Conservation (phyloP, 2,329 filamentous ascomycete species). For the Periconia sp. region DNA sequence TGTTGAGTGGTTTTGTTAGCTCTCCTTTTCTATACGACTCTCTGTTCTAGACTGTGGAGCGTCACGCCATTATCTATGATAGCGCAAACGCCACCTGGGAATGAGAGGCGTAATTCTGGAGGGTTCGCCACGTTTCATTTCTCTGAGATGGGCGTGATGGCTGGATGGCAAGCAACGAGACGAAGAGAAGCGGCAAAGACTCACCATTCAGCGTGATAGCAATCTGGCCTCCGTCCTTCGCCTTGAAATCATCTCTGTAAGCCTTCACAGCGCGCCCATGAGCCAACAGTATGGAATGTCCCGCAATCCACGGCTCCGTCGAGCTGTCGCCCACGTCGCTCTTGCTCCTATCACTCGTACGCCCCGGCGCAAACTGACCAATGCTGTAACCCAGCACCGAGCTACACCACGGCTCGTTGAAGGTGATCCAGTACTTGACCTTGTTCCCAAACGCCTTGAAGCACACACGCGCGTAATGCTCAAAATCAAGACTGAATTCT, state of each 20-base stretch:
- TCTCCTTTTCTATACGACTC: background rate
- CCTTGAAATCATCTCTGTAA: conserved; percentile 81
- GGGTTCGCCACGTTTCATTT: no score
- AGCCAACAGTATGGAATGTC: conserved; percentile 77
- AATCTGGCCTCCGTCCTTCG: conserved; percentile 71
- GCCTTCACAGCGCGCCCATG: conserved; percentile 80
- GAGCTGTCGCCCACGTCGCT: conserved; percentile 71
- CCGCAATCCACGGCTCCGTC: conserved; percentile 79
- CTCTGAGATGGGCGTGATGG: no score
- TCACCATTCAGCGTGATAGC: conserved; percentile 83
- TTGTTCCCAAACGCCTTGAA: conserved; percentile 72
- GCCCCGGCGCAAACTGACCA: conserved; percentile 80
- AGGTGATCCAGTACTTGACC: conserved; percentile 87
- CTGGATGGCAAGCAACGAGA: background rate
- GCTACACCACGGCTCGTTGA: conserved; percentile 88
- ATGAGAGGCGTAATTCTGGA: no score
- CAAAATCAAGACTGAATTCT: conserved; percentile 81
- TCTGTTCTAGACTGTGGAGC: no score
- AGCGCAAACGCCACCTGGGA: conserved; percentile 1
- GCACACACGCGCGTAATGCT: conserved; percentile 73
- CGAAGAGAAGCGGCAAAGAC: conserved; percentile 10
- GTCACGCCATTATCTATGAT: no score
- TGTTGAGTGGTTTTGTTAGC: conserved; percentile 32
- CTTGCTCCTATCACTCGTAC: conserved; percentile 73
- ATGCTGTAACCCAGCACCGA: conserved; percentile 77